A percentile compares a stretch with the other conserved stretches of the same genome.
Conservation (phyloP, 1,284 basidiomycete genomes). For the Phellopilus nigrolimitatus region DNA sequence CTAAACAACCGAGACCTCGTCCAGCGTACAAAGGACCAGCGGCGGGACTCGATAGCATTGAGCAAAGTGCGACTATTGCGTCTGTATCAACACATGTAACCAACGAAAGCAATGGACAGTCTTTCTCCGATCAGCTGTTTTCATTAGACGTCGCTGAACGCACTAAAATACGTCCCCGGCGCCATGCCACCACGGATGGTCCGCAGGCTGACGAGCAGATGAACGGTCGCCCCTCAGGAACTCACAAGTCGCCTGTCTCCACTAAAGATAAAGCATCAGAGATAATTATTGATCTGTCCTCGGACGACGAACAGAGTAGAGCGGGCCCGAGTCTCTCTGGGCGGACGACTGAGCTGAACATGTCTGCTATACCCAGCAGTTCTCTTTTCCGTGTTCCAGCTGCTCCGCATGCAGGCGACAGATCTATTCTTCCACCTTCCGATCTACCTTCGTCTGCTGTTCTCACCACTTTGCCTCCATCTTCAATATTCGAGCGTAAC, state of each 20-base stretch:
- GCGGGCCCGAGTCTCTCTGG: constrained; percentile 1
- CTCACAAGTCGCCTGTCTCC: too few species aligned
- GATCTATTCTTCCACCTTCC: constrained; percentile 31
- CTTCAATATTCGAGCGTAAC: constrained; percentile 21
- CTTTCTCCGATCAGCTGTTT: constrained; percentile 11
- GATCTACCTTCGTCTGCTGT: constrained; percentile 24
- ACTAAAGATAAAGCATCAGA: background rate
- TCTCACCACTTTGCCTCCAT: constrained; percentile 21
- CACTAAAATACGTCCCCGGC: constrained; percentile 37
- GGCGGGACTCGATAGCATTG: background rate
- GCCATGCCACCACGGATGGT: background rate
- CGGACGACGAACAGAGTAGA: constrained; percentile 1
- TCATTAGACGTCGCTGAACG: constrained; percentile 40
- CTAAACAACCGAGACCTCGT: constrained; percentile 13
- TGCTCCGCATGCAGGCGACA: constrained; percentile 27
- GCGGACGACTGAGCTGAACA: background rate
- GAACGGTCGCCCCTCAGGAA: too few species aligned
- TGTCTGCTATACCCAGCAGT: background rate
- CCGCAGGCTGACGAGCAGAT: constrained; percentile 20
- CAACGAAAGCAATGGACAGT: background rate
- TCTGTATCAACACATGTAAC: background rate
- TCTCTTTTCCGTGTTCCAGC: constrained; percentile 21
- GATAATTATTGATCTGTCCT: constrained; percentile 1
- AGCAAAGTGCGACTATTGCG: constrained; percentile 2
- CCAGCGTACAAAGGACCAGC: constrained; percentile 12